These are phyloP conservation scores for Pythium vanterpoolii DNA, from an alignment of 352 stramenopile genomes.

Conservation along the genomic window DNA sequence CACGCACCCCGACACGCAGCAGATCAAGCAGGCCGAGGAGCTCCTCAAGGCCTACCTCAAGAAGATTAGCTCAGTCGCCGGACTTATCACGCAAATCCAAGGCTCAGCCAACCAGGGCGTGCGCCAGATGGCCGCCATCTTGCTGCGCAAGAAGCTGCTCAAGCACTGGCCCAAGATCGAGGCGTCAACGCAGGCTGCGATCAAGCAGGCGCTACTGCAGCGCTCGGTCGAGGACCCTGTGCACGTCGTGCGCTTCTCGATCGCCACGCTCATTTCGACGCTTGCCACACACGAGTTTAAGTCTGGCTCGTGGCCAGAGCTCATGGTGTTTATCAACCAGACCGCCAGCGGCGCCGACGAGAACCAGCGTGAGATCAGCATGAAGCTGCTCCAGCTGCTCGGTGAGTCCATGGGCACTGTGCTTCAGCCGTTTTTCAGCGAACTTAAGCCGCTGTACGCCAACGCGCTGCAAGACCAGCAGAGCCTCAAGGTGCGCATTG, in stretches of 20 bases:
- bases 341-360: slow-evolving; percentile 77
- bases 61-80: slow-evolving; percentile 77
- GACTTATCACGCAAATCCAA: slow-evolving; percentile 89
- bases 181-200: slow-evolving; percentile 53
- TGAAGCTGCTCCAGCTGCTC: slow-evolving; percentile 93
- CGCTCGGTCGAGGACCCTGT: slow-evolving; percentile 86
- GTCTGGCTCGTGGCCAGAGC: slow-evolving; percentile 85
- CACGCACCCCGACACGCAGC: slow-evolving; percentile 92
- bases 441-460: slow-evolving; percentile 77
- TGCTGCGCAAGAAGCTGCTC: slow-evolving; percentile 94
- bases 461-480: slow-evolving; percentile 73
- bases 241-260: slow-evolving; percentile 83
- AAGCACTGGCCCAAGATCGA: slow-evolving; percentile 93
- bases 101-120: slow-evolving; percentile 73
- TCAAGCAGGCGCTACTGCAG: slow-evolving; percentile 88
- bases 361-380: slow-evolving; percentile 89
- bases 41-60: slow-evolving; percentile 93
- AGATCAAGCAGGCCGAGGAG: slow-evolving; percentile 94
- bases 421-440: slow-evolving; percentile 77
- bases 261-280: slow-evolving; percentile 81
- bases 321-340: slow-evolving; percentile 93
- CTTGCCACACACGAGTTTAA: slow-evolving; percentile 78
- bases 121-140: slow-evolving; percentile 90
- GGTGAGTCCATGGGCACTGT: slow-evolving; percentile 89
- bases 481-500: slow-evolving; percentile 79